Evolutionary conservation across 768 basidiomycete species (phyloP), one percentile per base, ranked within the genome.

Genomic region (Russula emetica): DNA sequence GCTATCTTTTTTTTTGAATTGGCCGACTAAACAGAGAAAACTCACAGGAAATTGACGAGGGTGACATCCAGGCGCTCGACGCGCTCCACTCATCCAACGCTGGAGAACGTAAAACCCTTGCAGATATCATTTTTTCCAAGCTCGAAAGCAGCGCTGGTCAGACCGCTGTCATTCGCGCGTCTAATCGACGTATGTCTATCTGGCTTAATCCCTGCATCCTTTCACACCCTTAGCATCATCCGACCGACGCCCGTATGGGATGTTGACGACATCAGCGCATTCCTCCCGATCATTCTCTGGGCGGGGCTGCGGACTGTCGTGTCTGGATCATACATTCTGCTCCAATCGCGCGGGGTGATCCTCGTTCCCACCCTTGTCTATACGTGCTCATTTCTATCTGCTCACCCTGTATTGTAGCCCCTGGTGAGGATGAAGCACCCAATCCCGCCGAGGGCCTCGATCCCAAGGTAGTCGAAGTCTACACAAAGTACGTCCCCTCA

Each of bases 61-160:
- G 80, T 65, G 97, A 98, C 76, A 80, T 96, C 74, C 84, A 88
- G 68, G 85, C 93, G 0, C 78, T 99, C 40, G 94, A 98, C 69
- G 79, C 85, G 16, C 78, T 94, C 34, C 81, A 92, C 49, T 93
- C 93, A 44, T 76, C 85, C 16, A 91, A 87, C 74, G 80, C 84
- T 18, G 82, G 83, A 8, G 87, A 91, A 73, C 84, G 92, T 51
- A 83, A 84, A 73, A 98, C 96, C 2, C 78, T 99, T 34, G 97
- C 97, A 34, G 97, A 99, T 73, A 80, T 98, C n/a, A 99, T 98
- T 63, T 92, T 99, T 72, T 83, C 90, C 28, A 98, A 98, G 76
- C 80, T 99, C 26, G 88, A 95, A 63, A 82, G 80, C 61, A 80
- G 78, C 14, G 73, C 80, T 5, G 78, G 78, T 51, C 78, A 81